A percentile compares a stretch with the other conserved stretches of the same genome.
Conservation (phyloP, 306 rosid species). For the Ammopiptanthus mongolicus region DNA sequence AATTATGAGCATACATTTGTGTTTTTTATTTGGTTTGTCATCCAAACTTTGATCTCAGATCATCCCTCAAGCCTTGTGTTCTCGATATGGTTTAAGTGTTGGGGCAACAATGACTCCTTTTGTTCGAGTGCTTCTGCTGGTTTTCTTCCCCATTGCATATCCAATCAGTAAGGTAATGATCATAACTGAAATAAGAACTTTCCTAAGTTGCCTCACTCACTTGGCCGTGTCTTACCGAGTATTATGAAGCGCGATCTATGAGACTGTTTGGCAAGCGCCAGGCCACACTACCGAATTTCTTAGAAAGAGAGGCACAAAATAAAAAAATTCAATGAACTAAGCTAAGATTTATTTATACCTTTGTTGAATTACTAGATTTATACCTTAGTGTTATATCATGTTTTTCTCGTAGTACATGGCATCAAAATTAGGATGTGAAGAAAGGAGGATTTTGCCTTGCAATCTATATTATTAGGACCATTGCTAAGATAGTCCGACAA, state of each 20-base stretch:
- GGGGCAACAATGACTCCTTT: slow-evolving; percentile 31
- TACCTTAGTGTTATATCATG: neutral
- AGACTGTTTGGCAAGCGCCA: too few relatives aligned
- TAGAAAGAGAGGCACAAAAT: too few relatives aligned
- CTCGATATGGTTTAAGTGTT: slow-evolving; percentile 34
- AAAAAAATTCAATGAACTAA: neutral
- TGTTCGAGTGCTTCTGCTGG: slow-evolving; percentile 31
- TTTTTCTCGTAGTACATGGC: too few relatives aligned
- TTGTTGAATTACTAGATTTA: neutral
- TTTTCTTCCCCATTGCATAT: slow-evolving; percentile 59
- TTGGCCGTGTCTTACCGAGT: too few relatives aligned
- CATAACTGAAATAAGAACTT: too few relatives aligned
- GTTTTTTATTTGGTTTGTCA: neutral
- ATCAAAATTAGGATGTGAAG: neutral
- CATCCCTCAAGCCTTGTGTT: slow-evolving; percentile 36
- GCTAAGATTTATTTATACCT: neutral
- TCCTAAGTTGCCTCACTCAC: too few relatives aligned
- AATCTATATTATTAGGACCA: too few relatives aligned
- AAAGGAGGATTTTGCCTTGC: too few relatives aligned
- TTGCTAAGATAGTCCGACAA: too few relatives aligned
- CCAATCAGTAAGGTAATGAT: slow-evolving; percentile 66
- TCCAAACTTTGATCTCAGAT: slow-evolving; percentile 17
- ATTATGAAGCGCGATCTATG: too few relatives aligned
- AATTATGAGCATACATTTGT: neutral
- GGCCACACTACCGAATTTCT: too few relatives aligned